These are phyloP conservation scores for Daldinia sp. DNA, from an alignment of 2,329 filamentous ascomycete species.

Conservation along the genomic window DNA sequence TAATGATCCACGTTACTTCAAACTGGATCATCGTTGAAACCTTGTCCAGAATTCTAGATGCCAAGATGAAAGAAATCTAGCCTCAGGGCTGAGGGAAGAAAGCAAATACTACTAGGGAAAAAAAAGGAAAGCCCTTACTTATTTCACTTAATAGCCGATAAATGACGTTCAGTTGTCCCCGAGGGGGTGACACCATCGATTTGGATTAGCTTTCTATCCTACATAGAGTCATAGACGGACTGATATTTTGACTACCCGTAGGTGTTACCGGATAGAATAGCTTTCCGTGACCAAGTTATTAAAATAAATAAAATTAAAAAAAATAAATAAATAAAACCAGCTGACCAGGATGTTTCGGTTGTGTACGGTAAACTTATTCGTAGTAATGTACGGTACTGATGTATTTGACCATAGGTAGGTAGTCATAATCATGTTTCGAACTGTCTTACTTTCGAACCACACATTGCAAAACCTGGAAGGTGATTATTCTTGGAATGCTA, in stretches of 20 bases:
- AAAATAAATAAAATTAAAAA: too few species aligned
- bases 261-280: background rate
- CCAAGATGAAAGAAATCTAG: conserved; percentile 23
- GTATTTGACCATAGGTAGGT: conserved; percentile 1
- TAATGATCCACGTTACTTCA: conserved; percentile 14
- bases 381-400: background rate
- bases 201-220: conserved; percentile 1
- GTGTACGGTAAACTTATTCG: background rate
- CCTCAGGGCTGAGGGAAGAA: conserved; percentile 11
- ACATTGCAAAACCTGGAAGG: conserved; percentile 5
- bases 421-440: conserved; percentile 18
- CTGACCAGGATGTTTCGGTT: background rate
- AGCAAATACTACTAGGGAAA: background rate
- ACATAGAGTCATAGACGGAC: background rate
- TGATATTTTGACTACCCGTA: background rate
- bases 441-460: conserved; percentile 20
- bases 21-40: conserved; percentile 6
- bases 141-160: conserved; percentile 6
- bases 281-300: conserved; percentile 1
- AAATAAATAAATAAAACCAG: too few species aligned
- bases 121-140: background rate
- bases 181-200: background rate
- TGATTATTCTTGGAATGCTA: background rate
- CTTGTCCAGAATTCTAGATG: conserved; percentile 17
- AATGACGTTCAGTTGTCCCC: background rate